Conservation (phyloP, 768 basidiomycete species). For the Jaapia argillacea region DNA sequence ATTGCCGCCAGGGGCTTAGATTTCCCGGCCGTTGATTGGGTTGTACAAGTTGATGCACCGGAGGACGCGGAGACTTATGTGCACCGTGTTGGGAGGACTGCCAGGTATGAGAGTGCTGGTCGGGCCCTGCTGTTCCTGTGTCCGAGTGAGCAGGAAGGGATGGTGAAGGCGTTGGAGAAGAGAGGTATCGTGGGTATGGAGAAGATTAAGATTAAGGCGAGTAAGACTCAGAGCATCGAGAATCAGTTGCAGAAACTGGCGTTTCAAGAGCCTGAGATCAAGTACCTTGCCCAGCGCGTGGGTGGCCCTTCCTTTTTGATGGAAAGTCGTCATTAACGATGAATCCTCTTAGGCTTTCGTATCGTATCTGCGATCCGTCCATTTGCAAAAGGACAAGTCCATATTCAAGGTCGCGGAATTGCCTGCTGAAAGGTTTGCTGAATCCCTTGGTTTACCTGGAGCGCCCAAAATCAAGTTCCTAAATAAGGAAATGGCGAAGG, state of each 20-base stretch:
- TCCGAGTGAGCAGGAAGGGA: constrained; percentile 92
- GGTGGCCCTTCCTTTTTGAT: constrained; percentile 16
- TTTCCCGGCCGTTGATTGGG: constrained; percentile 96
- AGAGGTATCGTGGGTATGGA: constrained; percentile 65
- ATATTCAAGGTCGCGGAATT: constrained; percentile 83
- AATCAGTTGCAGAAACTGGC: constrained; percentile 88
- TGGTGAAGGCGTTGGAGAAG: constrained; percentile 58
- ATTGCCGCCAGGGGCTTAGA: constrained; percentile 94
- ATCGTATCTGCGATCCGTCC: constrained; percentile 86
- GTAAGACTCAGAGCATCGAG: constrained; percentile 77
- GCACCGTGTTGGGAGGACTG: constrained; percentile 92
- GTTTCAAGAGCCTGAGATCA: constrained; percentile 94
- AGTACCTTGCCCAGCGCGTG: constrained; percentile 91
- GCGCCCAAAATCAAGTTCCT: constrained; percentile 93
- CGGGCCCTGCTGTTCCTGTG: constrained; percentile 74
- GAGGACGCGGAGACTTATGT: constrained; percentile 98
- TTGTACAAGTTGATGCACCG: constrained; percentile 89
- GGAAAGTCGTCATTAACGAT: not conserved
- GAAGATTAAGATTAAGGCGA: constrained; percentile 81
- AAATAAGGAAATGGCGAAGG: constrained; percentile 53
- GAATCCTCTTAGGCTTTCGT: constrained; percentile 67
- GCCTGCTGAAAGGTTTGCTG: constrained; percentile 77
- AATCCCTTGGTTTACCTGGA: constrained; percentile 86
- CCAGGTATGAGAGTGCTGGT: constrained; percentile 85
- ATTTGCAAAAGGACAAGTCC: constrained; percentile 89